A percentile compares a stretch with the other conserved stretches of the same genome.
Conservation (phyloP, 768 basidiomycete genomes). For the Trametes cingulata region DNA sequence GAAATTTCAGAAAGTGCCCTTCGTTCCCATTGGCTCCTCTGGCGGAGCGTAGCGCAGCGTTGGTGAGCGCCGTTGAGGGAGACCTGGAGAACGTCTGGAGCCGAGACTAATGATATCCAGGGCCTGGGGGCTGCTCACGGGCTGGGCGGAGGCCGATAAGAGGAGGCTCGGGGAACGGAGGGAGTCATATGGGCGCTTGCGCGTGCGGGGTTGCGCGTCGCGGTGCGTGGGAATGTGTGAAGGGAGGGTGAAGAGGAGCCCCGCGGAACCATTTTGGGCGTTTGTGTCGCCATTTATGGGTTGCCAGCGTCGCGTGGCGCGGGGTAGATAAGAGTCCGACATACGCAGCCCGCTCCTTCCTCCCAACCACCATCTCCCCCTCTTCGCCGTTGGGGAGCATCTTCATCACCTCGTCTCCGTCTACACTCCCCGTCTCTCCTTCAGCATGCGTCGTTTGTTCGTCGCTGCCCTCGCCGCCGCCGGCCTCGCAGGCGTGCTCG, state of each 20-base stretch:
- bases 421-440: constrained; percentile 2
- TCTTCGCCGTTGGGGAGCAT: constrained; percentile 20
- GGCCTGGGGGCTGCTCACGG: not conserved
- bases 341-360: constrained; percentile 10
- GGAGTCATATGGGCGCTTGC: constrained; percentile 8
- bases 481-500: constrained; percentile 59
- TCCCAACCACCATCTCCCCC: constrained; percentile 25
- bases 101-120: no score
- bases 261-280: constrained; percentile 11
- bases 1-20: no score
- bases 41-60: no score
- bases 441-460: constrained; percentile 62
- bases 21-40: no score
- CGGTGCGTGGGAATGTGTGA: not conserved
- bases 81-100: no score
- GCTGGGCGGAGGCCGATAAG: not conserved
- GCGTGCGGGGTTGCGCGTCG: constrained; percentile 3
- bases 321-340: constrained; percentile 20
- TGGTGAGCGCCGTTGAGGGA: no score
- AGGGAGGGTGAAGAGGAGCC: constrained; percentile 8
- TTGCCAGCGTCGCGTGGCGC: constrained; percentile 20
- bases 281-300: constrained; percentile 5
- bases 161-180: not conserved
- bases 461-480: constrained; percentile 62
- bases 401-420: not conserved